Conservation (phyloP, 768 basidiomycete genomes). For the Pholiota microspora region DNA sequence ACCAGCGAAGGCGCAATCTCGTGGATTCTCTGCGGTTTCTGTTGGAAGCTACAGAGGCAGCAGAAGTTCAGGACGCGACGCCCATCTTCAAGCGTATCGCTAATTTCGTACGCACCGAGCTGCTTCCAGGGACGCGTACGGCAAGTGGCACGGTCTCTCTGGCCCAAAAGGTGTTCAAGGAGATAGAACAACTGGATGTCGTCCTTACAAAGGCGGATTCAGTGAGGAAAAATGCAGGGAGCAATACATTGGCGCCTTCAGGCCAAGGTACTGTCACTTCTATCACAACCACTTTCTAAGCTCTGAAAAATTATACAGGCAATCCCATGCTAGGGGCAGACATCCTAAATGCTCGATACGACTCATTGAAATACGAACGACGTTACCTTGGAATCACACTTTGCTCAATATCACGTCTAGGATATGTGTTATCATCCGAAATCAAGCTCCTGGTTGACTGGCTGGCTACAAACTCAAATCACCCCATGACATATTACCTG, state of each 20-base stretch:
- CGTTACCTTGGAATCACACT: conserved; percentile 64
- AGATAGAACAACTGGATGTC: conserved; percentile 59
- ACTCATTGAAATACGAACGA: conserved; percentile 74
- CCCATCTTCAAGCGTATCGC: conserved; percentile 51
- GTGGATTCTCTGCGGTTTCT: conserved; percentile 71
- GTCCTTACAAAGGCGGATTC: conserved; percentile 52
- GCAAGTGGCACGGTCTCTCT: conserved; percentile 42
- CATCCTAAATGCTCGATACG: conserved; percentile 63
- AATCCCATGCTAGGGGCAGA: conserved; percentile 59
- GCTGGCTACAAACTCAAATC: conserved; percentile 63
- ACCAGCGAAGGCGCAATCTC: conserved; percentile 66
- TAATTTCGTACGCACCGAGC: conserved; percentile 52
- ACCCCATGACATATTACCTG: conserved; percentile 67
- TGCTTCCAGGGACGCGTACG: conserved; percentile 39
- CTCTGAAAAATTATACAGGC: no score
- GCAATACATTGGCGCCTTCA: conserved; percentile 55
- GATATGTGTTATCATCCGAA: conserved; percentile 58
- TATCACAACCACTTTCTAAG: no score
- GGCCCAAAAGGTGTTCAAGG: conserved; percentile 54
- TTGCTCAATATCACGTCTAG: conserved; percentile 60
- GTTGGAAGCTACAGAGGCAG: conserved; percentile 58
- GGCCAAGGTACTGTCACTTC: conserved; percentile 58
- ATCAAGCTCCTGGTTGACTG: conserved; percentile 68
- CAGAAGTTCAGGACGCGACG: conserved; percentile 41
- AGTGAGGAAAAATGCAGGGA: conserved; percentile 61